A percentile compares a stretch with the other conserved stretches of the same genome.
These are phyloP conservation scores for Geotrichum ghanense DNA, from an alignment of 805 yeast species.

Conservation along the genomic window DNA sequence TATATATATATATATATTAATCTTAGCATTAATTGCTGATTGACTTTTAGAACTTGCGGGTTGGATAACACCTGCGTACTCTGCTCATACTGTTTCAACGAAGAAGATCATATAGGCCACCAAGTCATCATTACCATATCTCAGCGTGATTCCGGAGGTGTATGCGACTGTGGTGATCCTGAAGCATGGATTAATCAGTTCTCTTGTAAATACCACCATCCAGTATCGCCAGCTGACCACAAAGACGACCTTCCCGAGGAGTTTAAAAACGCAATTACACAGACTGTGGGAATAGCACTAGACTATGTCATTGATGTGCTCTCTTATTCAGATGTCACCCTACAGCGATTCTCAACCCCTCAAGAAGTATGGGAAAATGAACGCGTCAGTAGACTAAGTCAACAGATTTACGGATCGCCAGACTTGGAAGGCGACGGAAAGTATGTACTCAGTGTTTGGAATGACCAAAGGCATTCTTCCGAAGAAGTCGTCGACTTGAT, in stretches of 20 bases:
- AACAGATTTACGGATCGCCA: constrained; percentile 33
- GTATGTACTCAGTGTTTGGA: constrained; percentile 54
- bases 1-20: constrained; percentile 2
- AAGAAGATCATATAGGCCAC: constrained; percentile 62
- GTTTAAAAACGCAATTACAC: constrained; percentile 27
- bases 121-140: constrained; percentile 52
- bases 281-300: constrained; percentile 17
- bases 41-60: constrained; percentile 49
- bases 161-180: constrained; percentile 82
- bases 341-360: constrained; percentile 18
- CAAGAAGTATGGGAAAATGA: constrained; percentile 21
- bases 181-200: constrained; percentile 63
- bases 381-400: constrained; percentile 28
- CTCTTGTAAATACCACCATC: constrained; percentile 35
- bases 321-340: constrained; percentile 15
- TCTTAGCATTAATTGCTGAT: not conserved
- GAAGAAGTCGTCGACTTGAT: constrained; percentile 63
- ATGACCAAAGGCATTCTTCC: constrained; percentile 68
- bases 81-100: constrained; percentile 65
- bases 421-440: constrained; percentile 34
- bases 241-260: constrained; percentile 32
- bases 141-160: constrained; percentile 56
- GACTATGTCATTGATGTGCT: constrained; percentile 26
- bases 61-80: constrained; percentile 76
- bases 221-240: constrained; percentile 21